These are phyloP conservation scores for Pouteria glomerata DNA, from an alignment of 148 eudicot genomes.

Conservation along the genomic window DNA sequence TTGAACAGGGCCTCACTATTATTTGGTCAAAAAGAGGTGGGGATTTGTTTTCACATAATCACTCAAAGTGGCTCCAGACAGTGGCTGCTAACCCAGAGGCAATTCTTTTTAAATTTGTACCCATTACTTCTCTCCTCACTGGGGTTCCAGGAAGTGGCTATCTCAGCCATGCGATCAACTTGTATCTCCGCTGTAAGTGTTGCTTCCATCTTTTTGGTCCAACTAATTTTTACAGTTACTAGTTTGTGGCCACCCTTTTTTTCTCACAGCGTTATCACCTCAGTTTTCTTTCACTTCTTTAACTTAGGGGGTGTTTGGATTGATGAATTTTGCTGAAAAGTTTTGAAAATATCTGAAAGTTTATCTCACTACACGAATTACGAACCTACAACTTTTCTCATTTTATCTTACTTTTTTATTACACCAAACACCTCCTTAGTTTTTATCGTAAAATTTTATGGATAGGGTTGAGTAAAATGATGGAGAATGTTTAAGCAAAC, in stretches of 20 bases:
- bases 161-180: conserved; percentile 93
- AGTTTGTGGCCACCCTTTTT: neutral
- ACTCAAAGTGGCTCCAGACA: conserved; percentile 90
- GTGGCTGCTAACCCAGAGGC: conserved; percentile 85
- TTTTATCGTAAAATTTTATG: neutral
- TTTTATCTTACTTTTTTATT: no score
- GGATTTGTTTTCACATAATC: conserved; percentile 66
- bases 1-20: conserved; percentile 76
- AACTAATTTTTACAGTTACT: neutral
- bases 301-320: no score
- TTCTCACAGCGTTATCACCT: neutral
- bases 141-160: conserved; percentile 96
- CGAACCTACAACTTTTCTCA: no score
- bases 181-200: conserved; percentile 85
- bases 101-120: conserved; percentile 80
- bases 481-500: neutral
- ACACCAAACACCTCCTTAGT: no score
- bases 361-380: no score
- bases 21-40: conserved; percentile 94
- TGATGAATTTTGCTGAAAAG: no score
- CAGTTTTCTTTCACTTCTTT: neutral
- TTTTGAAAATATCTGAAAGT: no score
- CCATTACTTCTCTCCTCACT: conserved; percentile 86
- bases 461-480: neutral
- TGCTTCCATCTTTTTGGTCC: no score